Conservation (phyloP, 805 yeast species). For the Saturnispora zaruensis region DNA sequence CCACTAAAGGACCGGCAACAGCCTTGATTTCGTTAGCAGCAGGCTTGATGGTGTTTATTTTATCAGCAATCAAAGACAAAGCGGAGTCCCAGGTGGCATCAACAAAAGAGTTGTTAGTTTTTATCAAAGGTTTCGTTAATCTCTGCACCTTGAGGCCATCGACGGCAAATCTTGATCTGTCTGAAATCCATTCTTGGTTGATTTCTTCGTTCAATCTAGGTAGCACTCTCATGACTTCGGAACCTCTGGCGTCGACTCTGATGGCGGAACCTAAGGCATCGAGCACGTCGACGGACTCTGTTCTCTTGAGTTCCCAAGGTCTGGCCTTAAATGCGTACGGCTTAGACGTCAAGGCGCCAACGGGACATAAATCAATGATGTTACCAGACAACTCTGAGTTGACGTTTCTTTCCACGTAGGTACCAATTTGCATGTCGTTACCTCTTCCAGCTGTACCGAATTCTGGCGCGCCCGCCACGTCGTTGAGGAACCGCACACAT, state of each 20-base stretch:
- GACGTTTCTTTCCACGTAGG: conserved; percentile 76
- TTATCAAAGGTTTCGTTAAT: conserved; percentile 70
- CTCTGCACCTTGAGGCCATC: conserved; percentile 85
- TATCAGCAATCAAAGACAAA: conserved; percentile 56
- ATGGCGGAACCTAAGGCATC: conserved; percentile 79
- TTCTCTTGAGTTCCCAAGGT: conserved; percentile 88
- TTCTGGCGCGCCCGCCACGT: conserved; percentile 89
- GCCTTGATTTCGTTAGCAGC: conserved; percentile 69
- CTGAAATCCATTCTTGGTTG: conserved; percentile 88
- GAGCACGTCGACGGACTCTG: conserved; percentile 76
- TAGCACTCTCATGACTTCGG: conserved; percentile 77
- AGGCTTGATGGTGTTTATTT: conserved; percentile 47
- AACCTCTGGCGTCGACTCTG: conserved; percentile 80
- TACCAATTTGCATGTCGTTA: conserved; percentile 86
- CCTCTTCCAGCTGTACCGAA: conserved; percentile 87
- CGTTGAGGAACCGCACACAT: conserved; percentile 83
- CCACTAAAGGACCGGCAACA: conserved; percentile 71
- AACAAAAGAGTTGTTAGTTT: conserved; percentile 59
- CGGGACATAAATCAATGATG: conserved; percentile 83
- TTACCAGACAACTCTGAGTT: conserved; percentile 82
- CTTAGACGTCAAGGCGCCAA: conserved; percentile 83
- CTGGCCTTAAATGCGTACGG: conserved; percentile 90
- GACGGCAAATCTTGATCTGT: conserved; percentile 76
- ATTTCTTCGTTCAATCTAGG: conserved; percentile 82
- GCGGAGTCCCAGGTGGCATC: conserved; percentile 87